Evolutionary conservation across 805 yeast genomes (phyloP).

Genomic region (Debaryomyces castellii): DNA sequence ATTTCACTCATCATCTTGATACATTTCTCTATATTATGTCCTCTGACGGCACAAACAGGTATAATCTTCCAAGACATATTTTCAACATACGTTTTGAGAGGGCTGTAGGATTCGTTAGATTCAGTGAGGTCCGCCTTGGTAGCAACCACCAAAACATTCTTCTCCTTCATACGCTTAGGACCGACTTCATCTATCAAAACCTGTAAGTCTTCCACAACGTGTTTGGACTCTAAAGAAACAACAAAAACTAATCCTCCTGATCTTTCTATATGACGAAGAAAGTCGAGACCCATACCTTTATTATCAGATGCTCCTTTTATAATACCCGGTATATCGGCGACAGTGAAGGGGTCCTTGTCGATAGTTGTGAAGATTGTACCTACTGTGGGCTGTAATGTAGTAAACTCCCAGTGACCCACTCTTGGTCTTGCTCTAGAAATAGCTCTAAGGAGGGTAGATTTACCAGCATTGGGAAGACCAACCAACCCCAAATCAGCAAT

Average conservation of each 20-base stretch:
- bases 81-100: constrained; percentile 45
- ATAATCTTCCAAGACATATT: constrained; percentile 62
- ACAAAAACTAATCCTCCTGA: constrained; percentile 89
- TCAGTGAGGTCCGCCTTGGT: constrained; percentile 87
- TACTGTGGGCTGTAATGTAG: constrained; percentile 87
- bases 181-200: constrained; percentile 73
- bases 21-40: constrained; percentile 70
- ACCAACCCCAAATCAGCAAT: constrained; percentile 93
- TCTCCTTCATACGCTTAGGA: constrained; percentile 52
- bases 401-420: constrained; percentile 96
- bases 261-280: constrained; percentile 88
- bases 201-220: constrained; percentile 68
- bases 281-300: constrained; percentile 92
- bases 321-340: constrained; percentile 97
- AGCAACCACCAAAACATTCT: constrained; percentile 74
- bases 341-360: constrained; percentile 74
- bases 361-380: constrained; percentile 78
- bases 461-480: constrained; percentile 96
- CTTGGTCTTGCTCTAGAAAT: constrained; percentile 87
- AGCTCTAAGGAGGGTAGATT: constrained; percentile 82
- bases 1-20: constrained; percentile 70
- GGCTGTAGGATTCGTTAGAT: constrained; percentile 46
- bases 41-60: constrained; percentile 80
- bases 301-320: constrained; percentile 83
- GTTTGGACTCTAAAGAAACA: constrained; percentile 63